Base-by-base conservation (phyloP, 2,329 filamentous ascomycete genomes). In the Delphinella strobiligena region DNA sequence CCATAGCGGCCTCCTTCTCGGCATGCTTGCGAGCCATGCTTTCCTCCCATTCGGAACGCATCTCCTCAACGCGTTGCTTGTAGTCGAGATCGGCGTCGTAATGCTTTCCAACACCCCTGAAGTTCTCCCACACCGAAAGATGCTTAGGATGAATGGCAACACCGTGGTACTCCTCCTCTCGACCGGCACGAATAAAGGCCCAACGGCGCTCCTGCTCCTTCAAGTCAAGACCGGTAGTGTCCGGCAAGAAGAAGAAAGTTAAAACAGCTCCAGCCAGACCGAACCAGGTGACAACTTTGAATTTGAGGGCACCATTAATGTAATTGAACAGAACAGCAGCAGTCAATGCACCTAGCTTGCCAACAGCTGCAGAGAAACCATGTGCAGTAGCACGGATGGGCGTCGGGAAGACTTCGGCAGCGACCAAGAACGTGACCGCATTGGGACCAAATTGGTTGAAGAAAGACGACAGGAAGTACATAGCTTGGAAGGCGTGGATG, bases 361-460 rank as follows among this genome's bases (percentile, higher is more conserved):
- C 89, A 40, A 82, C 70, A 42, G 87, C 89, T 47, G 89, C 89
- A n/a, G 84, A 87, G 64, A 95, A 85, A 42, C 89, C 89, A 69
- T 96, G 89, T 37, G 89, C 89, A 14, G 85, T 87, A 49, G 89
- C 89, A 53, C 89, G 87, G 51, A 96, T 79, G 8, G 88, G 84
- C 0, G 88, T 94, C 8, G 89, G 89, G 72, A 85, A 96, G n/a
- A 94, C 86, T 61, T 96, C 89, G 32, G 86, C 89, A 32, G 89
- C 89, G 27, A 93, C 84, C 50, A 96, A 75, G 82, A 96, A 96
- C 46, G 88, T 94, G 54, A 95, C 87, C 34, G 78, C 81, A 73
- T 96, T 96, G 62, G 89, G 89, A 10, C 89, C 89, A 55, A 96
- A 96, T 61, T 96, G 89, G 73, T 95, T 95, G 79, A 96, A 96